Percentiles rank a stretch among this genome's conserved stretches.
phyloP scores from a whole-genome alignment of 768 basidiomycete genomes.

The Agaricus sinodeliciosus region DNA sequence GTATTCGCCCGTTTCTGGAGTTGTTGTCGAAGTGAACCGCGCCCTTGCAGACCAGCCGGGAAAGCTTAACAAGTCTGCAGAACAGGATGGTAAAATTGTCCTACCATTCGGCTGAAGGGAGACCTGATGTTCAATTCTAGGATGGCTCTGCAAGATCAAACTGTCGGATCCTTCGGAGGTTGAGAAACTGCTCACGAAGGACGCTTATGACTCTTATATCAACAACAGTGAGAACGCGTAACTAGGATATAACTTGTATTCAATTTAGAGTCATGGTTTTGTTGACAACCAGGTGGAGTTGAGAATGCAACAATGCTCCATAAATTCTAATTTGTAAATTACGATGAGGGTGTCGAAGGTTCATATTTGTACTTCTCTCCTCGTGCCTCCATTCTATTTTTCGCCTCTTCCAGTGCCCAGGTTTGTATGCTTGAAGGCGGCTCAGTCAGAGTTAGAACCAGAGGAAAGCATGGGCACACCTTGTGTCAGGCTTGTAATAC shows the following conservation, averaged over 20 bases:
- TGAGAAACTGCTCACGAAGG: slow-evolving; percentile 63
- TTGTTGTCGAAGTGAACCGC: slow-evolving; percentile 74
- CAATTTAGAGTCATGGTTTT: not conserved
- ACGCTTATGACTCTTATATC: slow-evolving; percentile 55
- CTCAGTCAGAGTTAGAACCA: not conserved
- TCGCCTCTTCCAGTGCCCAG: slow-evolving; percentile 90
- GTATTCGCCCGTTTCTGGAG: slow-evolving; percentile 93
- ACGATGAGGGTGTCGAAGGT: slow-evolving; percentile 33
- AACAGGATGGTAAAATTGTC: slow-evolving; percentile 60
- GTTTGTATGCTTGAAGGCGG: slow-evolving; percentile 64
- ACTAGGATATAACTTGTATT: not conserved
- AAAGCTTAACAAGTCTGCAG: slow-evolving; percentile 83
- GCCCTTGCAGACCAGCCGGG: slow-evolving; percentile 59
- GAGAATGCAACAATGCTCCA: slow-evolving; percentile 1
- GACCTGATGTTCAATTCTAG: slow-evolving; percentile 29
- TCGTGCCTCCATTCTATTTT: slow-evolving; percentile 85
- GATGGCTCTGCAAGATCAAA: slow-evolving; percentile 95
- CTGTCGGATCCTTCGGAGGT: slow-evolving; percentile 76
- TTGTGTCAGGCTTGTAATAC: slow-evolving; percentile 92
- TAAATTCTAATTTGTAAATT: slow-evolving; percentile 15
- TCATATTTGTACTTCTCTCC: slow-evolving; percentile 86
- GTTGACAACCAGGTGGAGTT: not conserved
- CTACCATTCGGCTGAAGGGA: not conserved
- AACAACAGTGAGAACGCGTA: slow-evolving; percentile 21
- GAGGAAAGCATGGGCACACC: slow-evolving; percentile 40